These are phyloP conservation scores for Trichoderma virens DNA, from an alignment of 495 filamentous ascomycete genomes.

Conservation along the genomic window DNA sequence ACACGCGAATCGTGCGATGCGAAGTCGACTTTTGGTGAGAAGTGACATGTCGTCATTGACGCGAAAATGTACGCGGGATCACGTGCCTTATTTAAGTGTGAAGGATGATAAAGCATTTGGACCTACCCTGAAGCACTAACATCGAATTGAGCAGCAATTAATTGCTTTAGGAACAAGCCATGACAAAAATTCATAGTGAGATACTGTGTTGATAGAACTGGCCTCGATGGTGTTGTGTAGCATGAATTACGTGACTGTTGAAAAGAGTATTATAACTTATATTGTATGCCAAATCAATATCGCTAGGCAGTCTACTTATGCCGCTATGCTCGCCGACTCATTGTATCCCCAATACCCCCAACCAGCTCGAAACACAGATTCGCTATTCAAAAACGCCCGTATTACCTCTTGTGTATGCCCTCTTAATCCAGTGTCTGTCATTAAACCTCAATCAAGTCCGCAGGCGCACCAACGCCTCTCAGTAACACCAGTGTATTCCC, in stretches of 20 bases:
- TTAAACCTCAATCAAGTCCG: conserved; percentile 38
- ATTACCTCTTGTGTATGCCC: neutral
- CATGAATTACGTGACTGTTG: too few relatives aligned
- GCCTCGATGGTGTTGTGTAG: too few relatives aligned
- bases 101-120: too few relatives aligned
- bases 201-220: too few relatives aligned
- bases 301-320: too few relatives aligned
- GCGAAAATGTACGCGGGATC: conserved; percentile 1
- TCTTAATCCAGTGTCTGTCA: conserved; percentile 5
- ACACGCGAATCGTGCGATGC: neutral
- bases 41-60: neutral
- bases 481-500: conserved; percentile 88
- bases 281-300: too few relatives aligned
- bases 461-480: conserved; percentile 64
- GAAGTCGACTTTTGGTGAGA: neutral
- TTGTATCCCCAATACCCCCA: too few relatives aligned
- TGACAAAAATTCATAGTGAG: too few relatives aligned
- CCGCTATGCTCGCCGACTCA: too few relatives aligned
- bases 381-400: neutral
- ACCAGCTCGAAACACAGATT: too few relatives aligned
- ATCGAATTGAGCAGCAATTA: neutral
- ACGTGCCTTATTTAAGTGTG: neutral
- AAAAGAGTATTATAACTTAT: too few relatives aligned
- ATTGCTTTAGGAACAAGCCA: too few relatives aligned
- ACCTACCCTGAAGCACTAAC: neutral